Base-by-base conservation (phyloP, 2,329 filamentous ascomycete genomes). In the Hypoxylon sp. region DNA sequence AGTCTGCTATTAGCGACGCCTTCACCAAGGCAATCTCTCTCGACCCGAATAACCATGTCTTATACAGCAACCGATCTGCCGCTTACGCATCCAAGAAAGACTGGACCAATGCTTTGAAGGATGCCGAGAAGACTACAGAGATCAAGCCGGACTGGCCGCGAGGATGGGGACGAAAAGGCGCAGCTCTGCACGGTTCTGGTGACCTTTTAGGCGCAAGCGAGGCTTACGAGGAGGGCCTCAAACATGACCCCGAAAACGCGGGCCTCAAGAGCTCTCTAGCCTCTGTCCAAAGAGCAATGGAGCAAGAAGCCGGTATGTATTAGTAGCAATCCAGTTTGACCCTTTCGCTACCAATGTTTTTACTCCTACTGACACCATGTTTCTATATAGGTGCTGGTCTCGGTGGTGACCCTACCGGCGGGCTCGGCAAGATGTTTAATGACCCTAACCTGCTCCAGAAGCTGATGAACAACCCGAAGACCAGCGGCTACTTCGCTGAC, bases 81-180 rank as follows among this genome's bases (percentile, higher is more conserved):
- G 90, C 89, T 50, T 89, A 97, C 78, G 93, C 95, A 48, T 98
- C 96, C 58, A 92, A 97, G 82, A 93, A 91, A 81, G 90, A 98
- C 65, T 99, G 92, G 86, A 85, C 92, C 71, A 88, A 91, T 73
- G 96, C 96, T 19, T 84, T 98, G 26, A 87, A 92, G 70, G 96
- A 99, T 86, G 96, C 96, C 64, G 91, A 91, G 78, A 98, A 98
- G 87, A 96, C 94, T 2, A 97, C 92, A 61, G 89, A 97, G 82
- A 85, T 99, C 80, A 98, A 99, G 86, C 92, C 95, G 11, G 96
- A 98, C 85, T 99, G 96, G 96, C 90, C 94, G 67, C 98, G 98
- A 84, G 96, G 96, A 73, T 98, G 94, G 92, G 91, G 92, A 65
- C 91, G 96, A 68, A 98, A 98, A 81, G 96, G 95, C 73, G 91